phyloP scores from a whole-genome alignment of 140 eudicot species.

The Cichorium intybus region DNA sequence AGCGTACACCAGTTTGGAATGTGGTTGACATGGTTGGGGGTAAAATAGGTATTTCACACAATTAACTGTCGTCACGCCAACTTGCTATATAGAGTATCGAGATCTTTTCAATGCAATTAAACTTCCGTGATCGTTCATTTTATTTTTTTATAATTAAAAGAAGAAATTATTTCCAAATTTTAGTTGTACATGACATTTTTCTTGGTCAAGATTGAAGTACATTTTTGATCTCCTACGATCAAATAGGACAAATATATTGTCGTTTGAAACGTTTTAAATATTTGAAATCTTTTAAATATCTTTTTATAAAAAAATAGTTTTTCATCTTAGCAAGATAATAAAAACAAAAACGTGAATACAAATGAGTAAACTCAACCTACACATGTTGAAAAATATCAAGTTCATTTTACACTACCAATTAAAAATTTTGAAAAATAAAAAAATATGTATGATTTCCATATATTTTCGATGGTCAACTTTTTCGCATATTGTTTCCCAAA shows the following conservation, averaged over 20 bases:
- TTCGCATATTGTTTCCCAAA: not conserved
- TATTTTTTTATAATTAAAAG: not conserved
- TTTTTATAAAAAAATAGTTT: not conserved
- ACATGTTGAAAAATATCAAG: not conserved
- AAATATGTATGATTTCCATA: too few species aligned
- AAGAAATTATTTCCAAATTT: not conserved
- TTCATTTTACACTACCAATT: too few species aligned
- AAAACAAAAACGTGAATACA: not conserved
- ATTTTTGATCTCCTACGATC: not conserved
- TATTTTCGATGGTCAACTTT: too few species aligned
- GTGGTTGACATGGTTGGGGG: conserved; percentile 39
- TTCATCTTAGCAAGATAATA: not conserved
- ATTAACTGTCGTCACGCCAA: conserved; percentile 11
- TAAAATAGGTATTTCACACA: not conserved
- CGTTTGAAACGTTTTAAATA: not conserved
- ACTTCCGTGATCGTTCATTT: conserved; percentile 16
- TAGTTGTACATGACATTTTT: not conserved
- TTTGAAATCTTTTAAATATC: not conserved
- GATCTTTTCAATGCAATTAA: conserved; percentile 13
- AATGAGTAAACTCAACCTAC: not conserved
- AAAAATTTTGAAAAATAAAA: too few species aligned
- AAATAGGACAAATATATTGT: too few species aligned
- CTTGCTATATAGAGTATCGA: not conserved
- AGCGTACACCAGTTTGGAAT: conserved; percentile 41
- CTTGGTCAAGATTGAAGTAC: not conserved